Evolutionary conservation across 2,329 filamentous ascomycete genomes (phyloP), one percentile per base, ranked within the genome.

Genomic region (Escovopsis weberi): DNA sequence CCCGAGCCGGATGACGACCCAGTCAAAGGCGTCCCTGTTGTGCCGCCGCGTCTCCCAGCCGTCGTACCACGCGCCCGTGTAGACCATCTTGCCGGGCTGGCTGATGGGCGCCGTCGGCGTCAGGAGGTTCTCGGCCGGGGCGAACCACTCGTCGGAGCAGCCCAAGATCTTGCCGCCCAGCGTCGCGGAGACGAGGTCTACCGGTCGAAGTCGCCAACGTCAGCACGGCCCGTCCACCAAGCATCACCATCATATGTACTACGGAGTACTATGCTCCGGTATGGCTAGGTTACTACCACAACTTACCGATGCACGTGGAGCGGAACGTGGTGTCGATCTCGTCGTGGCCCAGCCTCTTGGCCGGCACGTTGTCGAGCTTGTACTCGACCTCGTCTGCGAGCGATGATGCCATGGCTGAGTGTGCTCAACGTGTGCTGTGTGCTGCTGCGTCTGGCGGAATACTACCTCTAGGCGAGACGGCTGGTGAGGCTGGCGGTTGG

Each of bases 1-100:
- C 39, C 78, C 78, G 6, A 82, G 67, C 43, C 76, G 72, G 47
- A 82, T 70, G 46, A 81, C 66, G 18, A 78, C 78, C 69, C 76
- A 82, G 64, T 82, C 78, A 51, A 80, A 81, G 0, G 72, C 66
- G 46, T 70, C 72, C 10, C 66, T 55, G 59, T 82, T 82, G 63
- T 82, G 78, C 49, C 78, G 65, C 40, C 78, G 66, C 11, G 78
- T 82, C 60, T 82, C 78, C 76, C 75, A 82, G 41, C 78, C 78
- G 53, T 82, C 78, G 54, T 79, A 82, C 78, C 78, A 82, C 38
- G 78, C 78, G 39, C 78, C 78, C 1, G 77, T 72, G 53, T 72
- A 79, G 44, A 82, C 76, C 71, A 82, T 82, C 60, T 80, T 79
- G 47, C 78, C 78, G 2, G 70, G 70, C 54, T 78, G 70, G 48